Base-by-base conservation (phyloP, 164 flowering plant genomes). In the Magnolia changhungtana region DNA sequence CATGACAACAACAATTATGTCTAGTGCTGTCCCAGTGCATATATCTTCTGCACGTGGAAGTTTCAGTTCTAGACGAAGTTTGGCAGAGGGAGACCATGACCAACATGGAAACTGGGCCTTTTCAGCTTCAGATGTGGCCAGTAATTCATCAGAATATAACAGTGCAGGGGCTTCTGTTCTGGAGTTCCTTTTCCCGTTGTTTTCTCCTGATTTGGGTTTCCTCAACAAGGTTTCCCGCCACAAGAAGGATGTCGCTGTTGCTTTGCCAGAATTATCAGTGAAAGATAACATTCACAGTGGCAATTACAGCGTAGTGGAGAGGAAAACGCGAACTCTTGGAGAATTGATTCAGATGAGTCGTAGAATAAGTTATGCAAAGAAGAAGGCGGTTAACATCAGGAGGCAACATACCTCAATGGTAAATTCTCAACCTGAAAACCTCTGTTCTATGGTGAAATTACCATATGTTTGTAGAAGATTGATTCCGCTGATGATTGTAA, bases 311-410 rank as follows among this genome's bases (percentile, higher is more conserved):
- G 71, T 49, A 1, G 63, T 72, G 18, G 78, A 24, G 45, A 86
- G 86, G 74, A 83, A 81, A 74, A 79, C 90, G 16, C 81, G 76
- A n/a, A 92, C 97, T 13, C 92, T 96, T 19, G 95, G 93, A 67
- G 97, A 96, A 82, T 78, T 94, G 80, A 92, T 91, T 63, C 74
- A 87, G 88, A 84, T 89, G 94, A 92, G 94, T 83, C 80, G 91
- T 72, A 86, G 88, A 81, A 81, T 83, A 74, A 90, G 97, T 74
- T 80, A 73, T 77, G 16, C 61, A 55, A 74, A 72, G 61, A 83
- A 84, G 73, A 88, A 84, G 72, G 72, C 86, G 45, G 63, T 71
- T 71, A 86, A 82, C 73, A 83, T 79, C 77, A 86, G 81, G 72
- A 83, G 82, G 74, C 79, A 76, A 50, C 80, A 79, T 67, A 66